phyloP scores from a whole-genome alignment of 2,329 filamentous ascomycete genomes.

The Ascochyta lentis region DNA sequence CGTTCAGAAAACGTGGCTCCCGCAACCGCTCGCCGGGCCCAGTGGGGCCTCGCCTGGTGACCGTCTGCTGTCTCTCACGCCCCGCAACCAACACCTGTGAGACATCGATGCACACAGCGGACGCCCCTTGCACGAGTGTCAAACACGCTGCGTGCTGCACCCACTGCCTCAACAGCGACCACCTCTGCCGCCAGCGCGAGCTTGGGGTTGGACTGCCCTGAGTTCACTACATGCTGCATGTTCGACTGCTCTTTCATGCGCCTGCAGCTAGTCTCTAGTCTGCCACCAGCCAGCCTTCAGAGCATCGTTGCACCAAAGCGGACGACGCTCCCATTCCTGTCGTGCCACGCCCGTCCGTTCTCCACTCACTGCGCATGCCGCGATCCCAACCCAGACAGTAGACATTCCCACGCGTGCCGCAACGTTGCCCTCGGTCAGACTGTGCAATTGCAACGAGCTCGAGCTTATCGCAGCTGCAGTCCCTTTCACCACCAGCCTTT shows the following conservation, averaged over 20 bases:
- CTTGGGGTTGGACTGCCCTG: background rate
- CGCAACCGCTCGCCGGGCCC: slow-evolving; percentile 11
- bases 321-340: slow-evolving; percentile 1
- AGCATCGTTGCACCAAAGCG: slow-evolving; percentile 7
- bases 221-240: slow-evolving; percentile 16
- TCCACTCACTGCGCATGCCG: background rate
- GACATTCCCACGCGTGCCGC: background rate
- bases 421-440: background rate
- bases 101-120: slow-evolving; percentile 4
- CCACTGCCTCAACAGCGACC: background rate
- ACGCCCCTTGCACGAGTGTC: slow-evolving; percentile 8
- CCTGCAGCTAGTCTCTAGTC: slow-evolving; percentile 26
- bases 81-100: background rate
- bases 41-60: slow-evolving; percentile 4
- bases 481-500: background rate
- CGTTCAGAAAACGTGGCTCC: slow-evolving; percentile 27
- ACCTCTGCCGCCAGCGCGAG: background rate
- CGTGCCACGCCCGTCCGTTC: background rate
- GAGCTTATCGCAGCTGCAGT: too few species aligned
- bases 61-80: background rate
- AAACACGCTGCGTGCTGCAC: slow-evolving; percentile 8
- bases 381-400: background rate
- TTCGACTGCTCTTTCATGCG: slow-evolving; percentile 21
- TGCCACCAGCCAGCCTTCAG: slow-evolving; percentile 7
- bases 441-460: too few species aligned